phyloP scores from a whole-genome alignment of 2,329 filamentous ascomycete genomes.

The Talaromyces sp. region DNA sequence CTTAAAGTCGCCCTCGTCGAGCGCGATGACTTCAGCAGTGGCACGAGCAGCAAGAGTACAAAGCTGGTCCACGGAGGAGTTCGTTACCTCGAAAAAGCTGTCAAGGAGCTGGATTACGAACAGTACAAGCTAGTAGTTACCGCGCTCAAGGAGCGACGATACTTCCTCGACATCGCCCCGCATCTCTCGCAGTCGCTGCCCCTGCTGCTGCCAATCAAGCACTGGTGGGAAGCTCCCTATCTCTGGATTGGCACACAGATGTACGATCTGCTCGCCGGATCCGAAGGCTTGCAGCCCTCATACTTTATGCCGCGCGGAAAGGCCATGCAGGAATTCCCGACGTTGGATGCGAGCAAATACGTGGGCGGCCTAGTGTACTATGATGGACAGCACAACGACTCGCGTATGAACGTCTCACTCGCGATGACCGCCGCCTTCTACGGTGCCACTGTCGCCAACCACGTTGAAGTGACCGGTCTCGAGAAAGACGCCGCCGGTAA shows the following conservation, averaged over 20 bases:
- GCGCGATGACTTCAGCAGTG: slow-evolving; percentile 74
- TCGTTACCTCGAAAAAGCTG: slow-evolving; percentile 76
- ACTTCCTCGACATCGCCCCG: slow-evolving; percentile 75
- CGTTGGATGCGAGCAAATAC: slow-evolving; percentile 73
- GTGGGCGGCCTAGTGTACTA: slow-evolving; percentile 84
- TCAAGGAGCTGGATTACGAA: slow-evolving; percentile 77
- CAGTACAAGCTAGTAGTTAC: slow-evolving; percentile 77
- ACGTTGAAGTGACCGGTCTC: slow-evolving; percentile 71
- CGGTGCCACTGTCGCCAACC: slow-evolving; percentile 75
- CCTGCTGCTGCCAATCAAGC: slow-evolving; percentile 74
- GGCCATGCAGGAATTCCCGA: slow-evolving; percentile 78
- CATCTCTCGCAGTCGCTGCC: slow-evolving; percentile 75
- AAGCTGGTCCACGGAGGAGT: slow-evolving; percentile 82
- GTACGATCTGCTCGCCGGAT: slow-evolving; percentile 79
- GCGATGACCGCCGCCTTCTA: slow-evolving; percentile 83
- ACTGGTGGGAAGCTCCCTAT: slow-evolving; percentile 77
- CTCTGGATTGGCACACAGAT: slow-evolving; percentile 68
- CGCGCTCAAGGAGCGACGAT: slow-evolving; percentile 73
- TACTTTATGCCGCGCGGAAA: slow-evolving; percentile 85
- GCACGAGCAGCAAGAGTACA: slow-evolving; percentile 80
- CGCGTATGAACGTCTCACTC: slow-evolving; percentile 83
- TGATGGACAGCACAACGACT: slow-evolving; percentile 86
- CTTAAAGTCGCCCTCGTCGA: slow-evolving; percentile 76
- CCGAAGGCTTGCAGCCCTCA: slow-evolving; percentile 80
- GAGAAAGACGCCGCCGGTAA: slow-evolving; percentile 68